A percentile compares a stretch with the other conserved stretches of the same genome.
Evolutionary conservation across 345 rosid genomes (phyloP).

Genomic region (Hirschfeldia incana): DNA sequence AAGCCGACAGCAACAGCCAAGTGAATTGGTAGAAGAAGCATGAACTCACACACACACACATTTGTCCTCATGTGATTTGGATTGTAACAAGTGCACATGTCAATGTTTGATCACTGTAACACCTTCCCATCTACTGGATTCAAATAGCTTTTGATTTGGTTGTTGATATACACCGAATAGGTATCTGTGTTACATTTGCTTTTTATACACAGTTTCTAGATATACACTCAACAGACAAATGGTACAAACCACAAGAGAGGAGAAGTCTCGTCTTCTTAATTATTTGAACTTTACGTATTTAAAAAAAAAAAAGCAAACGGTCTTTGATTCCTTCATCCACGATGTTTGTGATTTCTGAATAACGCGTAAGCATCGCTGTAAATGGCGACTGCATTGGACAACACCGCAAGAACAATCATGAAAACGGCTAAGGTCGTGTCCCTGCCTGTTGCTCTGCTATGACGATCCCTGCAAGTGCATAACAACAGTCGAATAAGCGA

Average conservation of each 20-base stretch:
- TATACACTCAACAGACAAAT: too few relatives aligned
- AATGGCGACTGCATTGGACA: slow-evolving; percentile 72
- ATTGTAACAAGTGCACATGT: slow-evolving; percentile 23
- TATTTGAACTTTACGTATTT: too few relatives aligned
- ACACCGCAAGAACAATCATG: slow-evolving; percentile 81
- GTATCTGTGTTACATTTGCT: slow-evolving; percentile 14
- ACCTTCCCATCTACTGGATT: not conserved
- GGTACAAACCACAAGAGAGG: too few relatives aligned
- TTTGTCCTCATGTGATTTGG: slow-evolving; percentile 14
- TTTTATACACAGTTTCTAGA: slow-evolving; percentile 24
- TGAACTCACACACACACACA: not conserved
- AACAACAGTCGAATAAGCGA: not conserved
- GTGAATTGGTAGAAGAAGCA: slow-evolving; percentile 3
- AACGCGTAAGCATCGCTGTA: slow-evolving; percentile 73
- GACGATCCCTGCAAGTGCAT: slow-evolving; percentile 60
- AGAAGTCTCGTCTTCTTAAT: too few relatives aligned
- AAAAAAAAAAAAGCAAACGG: too few relatives aligned
- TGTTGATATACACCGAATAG: not conserved
- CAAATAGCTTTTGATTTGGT: slow-evolving; percentile 15
- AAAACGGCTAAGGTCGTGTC: slow-evolving; percentile 60
- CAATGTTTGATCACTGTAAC: slow-evolving; percentile 1
- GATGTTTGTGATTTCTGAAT: slow-evolving; percentile 46
- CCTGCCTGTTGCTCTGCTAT: slow-evolving; percentile 63
- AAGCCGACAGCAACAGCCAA: slow-evolving; percentile 63
- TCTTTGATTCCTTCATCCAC: slow-evolving; percentile 6